Conservation (phyloP, 805 yeast species). For the Yamadazyma nakazawae region DNA sequence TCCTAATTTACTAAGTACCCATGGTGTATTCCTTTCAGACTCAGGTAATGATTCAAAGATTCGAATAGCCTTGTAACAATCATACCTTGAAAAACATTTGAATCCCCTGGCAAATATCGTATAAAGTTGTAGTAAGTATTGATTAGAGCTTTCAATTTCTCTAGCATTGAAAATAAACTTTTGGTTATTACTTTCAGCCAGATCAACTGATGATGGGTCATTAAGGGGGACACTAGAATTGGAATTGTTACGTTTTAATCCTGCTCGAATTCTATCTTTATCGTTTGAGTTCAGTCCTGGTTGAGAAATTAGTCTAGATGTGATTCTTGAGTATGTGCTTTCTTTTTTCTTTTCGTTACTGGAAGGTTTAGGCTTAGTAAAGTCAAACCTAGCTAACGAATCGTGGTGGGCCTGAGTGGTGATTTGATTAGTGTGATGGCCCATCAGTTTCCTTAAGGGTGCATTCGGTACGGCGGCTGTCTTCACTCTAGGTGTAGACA, state of each 20-base stretch:
- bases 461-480: constrained; percentile 32
- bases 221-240: constrained; percentile 12
- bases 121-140: constrained; percentile 46
- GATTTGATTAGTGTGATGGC: constrained; percentile 2
- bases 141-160: constrained; percentile 34
- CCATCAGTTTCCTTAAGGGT: constrained; percentile 30
- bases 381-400: constrained; percentile 19
- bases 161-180: constrained; percentile 9
- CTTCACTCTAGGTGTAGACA: constrained; percentile 30
- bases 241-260: constrained; percentile 22
- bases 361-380: constrained; percentile 30
- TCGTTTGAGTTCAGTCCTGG: constrained; percentile 19
- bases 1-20: constrained; percentile 81
- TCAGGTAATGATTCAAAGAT: constrained; percentile 62
- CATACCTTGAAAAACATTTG: constrained; percentile 60
- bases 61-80: constrained; percentile 77
- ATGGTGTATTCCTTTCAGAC: constrained; percentile 66
- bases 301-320: constrained; percentile 46
- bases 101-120: constrained; percentile 56
- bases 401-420: not conserved
- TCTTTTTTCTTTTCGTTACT: constrained; percentile 22
- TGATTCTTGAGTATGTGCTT: constrained; percentile 42
- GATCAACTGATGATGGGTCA: not conserved
- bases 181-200: not conserved
- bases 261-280: constrained; percentile 10